Base-by-base conservation (phyloP, 2,329 filamentous ascomycete genomes). In the Macroventuria anomochaeta region DNA sequence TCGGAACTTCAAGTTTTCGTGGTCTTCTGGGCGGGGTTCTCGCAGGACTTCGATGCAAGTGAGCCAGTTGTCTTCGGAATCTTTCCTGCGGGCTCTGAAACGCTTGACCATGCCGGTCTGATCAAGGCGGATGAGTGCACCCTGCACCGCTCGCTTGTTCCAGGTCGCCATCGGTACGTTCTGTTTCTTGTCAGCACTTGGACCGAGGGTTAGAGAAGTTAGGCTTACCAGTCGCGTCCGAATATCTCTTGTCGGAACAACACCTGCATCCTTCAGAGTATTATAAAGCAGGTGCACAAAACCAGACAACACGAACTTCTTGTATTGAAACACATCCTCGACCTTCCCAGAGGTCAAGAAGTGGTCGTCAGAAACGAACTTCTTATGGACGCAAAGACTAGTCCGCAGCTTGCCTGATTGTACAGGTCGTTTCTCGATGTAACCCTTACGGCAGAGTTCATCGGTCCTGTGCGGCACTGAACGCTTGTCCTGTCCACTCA, bases 391-490 rank as follows among this genome's bases (percentile, higher is more conserved):
- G 23, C 84, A 82, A 6, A 85, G 69, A 67, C 83, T 87, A 0
- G 85, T 87, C 38, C 80, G 79, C 5, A 77, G 71, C 3, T 79
- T 77, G 52, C 77, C 77, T 18, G 63, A 58, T 28, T 72, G 69
- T 2, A 73, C 61, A 18, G 70, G 67, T 15, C 63, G 67, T 57
- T 88, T 88, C 33, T 80, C 77, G 47, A 88, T 87, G 65, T 88
- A 87, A 0, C 85, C 85, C 59, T 83, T 85, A 29, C 76, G 69
- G 5, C 79, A 77, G 32, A 88, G 74, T 3, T 75, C 70, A 56
- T 86, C 82, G 3, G 85, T 88, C 32, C 85, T 77, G 56, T 82
- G 79, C 1, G 85, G 85, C 2, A 88, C 81, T 1, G 85, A 88
- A 38, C 85, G 79, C 65, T 87, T 88, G 67, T 88, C 85, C 70